phyloP scores from a whole-genome alignment of 148 eudicot genomes.

The Suaeda aralocaspica region DNA sequence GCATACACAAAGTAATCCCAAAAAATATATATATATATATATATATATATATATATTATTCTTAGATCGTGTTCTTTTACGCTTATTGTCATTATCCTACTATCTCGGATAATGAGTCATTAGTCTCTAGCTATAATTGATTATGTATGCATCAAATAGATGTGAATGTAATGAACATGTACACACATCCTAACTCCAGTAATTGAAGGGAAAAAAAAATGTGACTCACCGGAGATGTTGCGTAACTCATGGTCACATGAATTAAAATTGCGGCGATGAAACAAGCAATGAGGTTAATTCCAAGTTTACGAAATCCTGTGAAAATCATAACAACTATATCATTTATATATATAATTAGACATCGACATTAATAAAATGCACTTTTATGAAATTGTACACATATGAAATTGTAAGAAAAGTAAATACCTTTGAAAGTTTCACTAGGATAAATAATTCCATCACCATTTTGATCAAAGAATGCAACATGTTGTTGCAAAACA shows the following conservation, averaged over 20 bases:
- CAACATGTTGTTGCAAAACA: conserved; percentile 55
- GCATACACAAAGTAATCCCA: too few relatives aligned
- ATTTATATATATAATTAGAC: too few relatives aligned
- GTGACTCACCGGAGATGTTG: conserved; percentile 44
- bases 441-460: conserved; percentile 52
- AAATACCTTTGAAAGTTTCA: conserved; percentile 47
- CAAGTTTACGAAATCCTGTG: conserved; percentile 45
- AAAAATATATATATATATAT: too few relatives aligned
- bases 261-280: conserved; percentile 32
- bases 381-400: conserved; percentile 32
- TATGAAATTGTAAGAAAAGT: not conserved
- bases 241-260: conserved; percentile 45
- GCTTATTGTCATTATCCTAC: too few relatives aligned
- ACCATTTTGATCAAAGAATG: conserved; percentile 54
- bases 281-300: conserved; percentile 41
- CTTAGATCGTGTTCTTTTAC: too few relatives aligned
- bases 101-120: too few relatives aligned
- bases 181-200: too few relatives aligned
- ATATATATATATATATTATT: too few relatives aligned
- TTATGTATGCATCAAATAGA: too few relatives aligned
- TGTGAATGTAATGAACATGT: too few relatives aligned
- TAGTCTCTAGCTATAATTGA: too few relatives aligned
- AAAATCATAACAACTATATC: too few relatives aligned
- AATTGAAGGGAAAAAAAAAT: not conserved
- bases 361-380: not conserved